These are phyloP conservation scores for Fraxinus sp. DNA, from an alignment of 305 asterid species.

Conservation along the genomic window DNA sequence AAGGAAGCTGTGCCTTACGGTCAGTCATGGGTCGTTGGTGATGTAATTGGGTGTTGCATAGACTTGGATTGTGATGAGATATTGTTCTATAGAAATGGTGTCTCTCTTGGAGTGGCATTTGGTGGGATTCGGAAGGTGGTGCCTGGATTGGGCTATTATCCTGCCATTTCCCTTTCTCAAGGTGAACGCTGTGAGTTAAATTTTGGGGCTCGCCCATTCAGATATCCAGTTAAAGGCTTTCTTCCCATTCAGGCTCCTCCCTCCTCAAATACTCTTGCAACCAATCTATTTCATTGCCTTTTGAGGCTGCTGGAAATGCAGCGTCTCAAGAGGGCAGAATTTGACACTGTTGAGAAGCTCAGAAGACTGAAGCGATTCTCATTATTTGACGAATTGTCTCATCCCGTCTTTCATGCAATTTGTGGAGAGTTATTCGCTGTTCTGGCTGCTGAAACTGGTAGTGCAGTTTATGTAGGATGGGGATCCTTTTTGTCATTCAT, in stretches of 20 bases:
- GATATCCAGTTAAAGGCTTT: constrained; percentile 73
- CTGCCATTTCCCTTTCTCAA: constrained; percentile 91
- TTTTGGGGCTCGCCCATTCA: constrained; percentile 83
- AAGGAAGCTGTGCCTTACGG: constrained; percentile 76
- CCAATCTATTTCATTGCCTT: constrained; percentile 64
- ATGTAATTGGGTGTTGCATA: constrained; percentile 91
- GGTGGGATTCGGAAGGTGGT: constrained; percentile 81
- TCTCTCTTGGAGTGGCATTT: constrained; percentile 89
- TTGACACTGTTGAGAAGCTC: constrained; percentile 62
- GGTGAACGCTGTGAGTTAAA: constrained; percentile 94
- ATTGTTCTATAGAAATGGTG: constrained; percentile 73
- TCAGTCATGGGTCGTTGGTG: constrained; percentile 93
- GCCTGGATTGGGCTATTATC: constrained; percentile 95
- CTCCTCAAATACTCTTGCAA: constrained; percentile 37
- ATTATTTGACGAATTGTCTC: constrained; percentile 61
- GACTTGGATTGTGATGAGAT: constrained; percentile 77
- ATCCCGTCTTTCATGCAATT: constrained; percentile 71
- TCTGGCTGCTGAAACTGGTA: constrained; percentile 47
- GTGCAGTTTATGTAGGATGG: constrained; percentile 61
- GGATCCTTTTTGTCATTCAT: constrained; percentile 79
- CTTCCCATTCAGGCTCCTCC: constrained; percentile 84
- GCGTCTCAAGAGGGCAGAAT: constrained; percentile 52
- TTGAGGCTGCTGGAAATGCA: constrained; percentile 71
- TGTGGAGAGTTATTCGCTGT: constrained; percentile 61
- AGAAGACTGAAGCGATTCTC: constrained; percentile 79